Evolutionary conservation across 2,329 filamentous ascomycete genomes (phyloP).

Genomic region (Colletotrichum eleusines): DNA sequence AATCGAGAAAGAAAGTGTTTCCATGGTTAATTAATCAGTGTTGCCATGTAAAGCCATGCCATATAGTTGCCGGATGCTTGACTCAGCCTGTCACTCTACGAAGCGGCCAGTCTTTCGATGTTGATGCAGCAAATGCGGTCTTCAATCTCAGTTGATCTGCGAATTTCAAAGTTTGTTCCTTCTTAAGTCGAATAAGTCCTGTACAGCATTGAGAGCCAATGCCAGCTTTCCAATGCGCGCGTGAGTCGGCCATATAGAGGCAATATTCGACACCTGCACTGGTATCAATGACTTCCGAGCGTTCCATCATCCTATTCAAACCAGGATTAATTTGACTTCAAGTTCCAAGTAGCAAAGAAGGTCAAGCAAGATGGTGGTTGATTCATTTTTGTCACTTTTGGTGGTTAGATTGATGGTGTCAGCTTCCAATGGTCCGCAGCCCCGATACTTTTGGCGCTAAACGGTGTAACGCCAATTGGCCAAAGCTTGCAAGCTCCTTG

Average conservation of each 20-base stretch:
- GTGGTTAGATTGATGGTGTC: neutral
- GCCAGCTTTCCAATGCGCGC: neutral
- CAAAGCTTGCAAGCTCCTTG: conserved; percentile 13
- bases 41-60: neutral
- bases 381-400: neutral
- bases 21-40: neutral
- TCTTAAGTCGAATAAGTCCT: neutral
- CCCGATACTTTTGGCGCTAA: neutral
- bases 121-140: neutral
- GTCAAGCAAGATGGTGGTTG: neutral
- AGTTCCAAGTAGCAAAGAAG: neutral
- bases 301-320: no score
- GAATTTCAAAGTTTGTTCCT: neutral
- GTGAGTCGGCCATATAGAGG: neutral
- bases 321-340: neutral
- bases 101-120: neutral
- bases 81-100: neutral
- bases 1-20: neutral
- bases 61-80: neutral
- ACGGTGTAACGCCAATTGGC: conserved; percentile 5
- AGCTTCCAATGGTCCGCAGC: neutral
- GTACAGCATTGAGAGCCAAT: neutral
- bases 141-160: neutral
- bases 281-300: neutral
- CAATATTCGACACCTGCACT: neutral